Conservation (phyloP, 2,329 filamentous ascomycete species). For the Pseudopithomyces chartarum region DNA sequence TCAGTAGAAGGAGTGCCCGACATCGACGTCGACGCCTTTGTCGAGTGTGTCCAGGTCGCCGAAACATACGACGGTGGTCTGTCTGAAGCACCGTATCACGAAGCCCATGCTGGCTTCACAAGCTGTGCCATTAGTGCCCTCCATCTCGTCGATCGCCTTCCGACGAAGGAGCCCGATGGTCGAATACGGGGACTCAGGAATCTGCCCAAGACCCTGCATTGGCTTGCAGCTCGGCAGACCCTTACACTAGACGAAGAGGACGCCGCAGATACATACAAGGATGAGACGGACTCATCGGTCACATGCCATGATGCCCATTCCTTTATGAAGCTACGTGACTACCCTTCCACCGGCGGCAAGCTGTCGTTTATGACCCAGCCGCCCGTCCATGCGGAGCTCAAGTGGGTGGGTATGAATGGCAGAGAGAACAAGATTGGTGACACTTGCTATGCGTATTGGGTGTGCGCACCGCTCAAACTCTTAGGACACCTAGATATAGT, state of each 20-base stretch:
- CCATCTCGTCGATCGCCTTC: conserved; percentile 71
- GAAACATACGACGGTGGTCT: conserved; percentile 84
- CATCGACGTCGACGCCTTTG: conserved; percentile 73
- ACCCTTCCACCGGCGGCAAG: conserved; percentile 32
- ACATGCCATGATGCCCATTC: conserved; percentile 48
- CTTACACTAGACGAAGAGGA: conserved; percentile 50
- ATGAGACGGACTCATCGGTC: conserved; percentile 45
- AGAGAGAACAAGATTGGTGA: conserved; percentile 89
- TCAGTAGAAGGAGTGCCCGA: conserved; percentile 66
- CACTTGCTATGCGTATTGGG: conserved; percentile 97
- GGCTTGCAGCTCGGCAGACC: conserved; percentile 56
- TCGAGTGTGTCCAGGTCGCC: conserved; percentile 71
- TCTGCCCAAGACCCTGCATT: conserved; percentile 48
- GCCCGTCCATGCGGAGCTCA: conserved; percentile 61
- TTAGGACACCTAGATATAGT: conserved; percentile 59
- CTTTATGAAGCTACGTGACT: conserved; percentile 41
- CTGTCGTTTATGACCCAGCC: conserved; percentile 56
- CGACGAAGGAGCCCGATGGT: conserved; percentile 33
- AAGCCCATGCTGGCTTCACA: conserved; percentile 88
- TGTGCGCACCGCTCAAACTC: conserved; percentile 62
- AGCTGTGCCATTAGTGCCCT: conserved; percentile 85
- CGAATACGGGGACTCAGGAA: conserved; percentile 43
- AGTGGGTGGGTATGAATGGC: conserved; percentile 81
- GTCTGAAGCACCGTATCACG: conserved; percentile 75
- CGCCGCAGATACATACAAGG: conserved; percentile 42